Conservation (phyloP, 768 basidiomycete species). For the Lentinula guzmanii region DNA sequence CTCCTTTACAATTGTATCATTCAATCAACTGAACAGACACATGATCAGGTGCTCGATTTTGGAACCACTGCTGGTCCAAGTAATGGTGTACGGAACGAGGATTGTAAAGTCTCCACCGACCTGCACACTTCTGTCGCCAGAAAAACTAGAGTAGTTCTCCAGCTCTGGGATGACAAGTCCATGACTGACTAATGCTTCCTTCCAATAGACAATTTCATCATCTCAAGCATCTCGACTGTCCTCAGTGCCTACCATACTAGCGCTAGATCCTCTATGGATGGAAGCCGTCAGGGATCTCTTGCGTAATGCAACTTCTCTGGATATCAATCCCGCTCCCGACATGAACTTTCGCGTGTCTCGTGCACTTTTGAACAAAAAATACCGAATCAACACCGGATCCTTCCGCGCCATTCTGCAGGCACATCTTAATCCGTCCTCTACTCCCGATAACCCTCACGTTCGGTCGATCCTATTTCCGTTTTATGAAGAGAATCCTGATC, state of each 20-base stretch:
- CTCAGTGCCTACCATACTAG: background rate
- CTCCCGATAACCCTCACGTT: background rate
- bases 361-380: background rate
- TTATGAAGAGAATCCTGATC: background rate
- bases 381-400: background rate
- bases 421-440: background rate
- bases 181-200: background rate
- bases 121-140: too few species aligned
- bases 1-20: background rate
- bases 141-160: too few species aligned
- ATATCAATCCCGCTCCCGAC: background rate
- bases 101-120: background rate
- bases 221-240: background rate
- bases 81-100: background rate
- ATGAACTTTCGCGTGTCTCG: background rate
- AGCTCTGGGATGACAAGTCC: too few species aligned
- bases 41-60: background rate
- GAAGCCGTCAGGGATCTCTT: background rate
- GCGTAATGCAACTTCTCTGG: background rate
- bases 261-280: background rate
- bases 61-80: background rate
- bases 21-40: background rate
- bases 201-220: background rate
- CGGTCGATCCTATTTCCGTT: background rate
- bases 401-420: background rate